Conservation (phyloP, 495 filamentous ascomycete species). For the Cenococcum geophilum region DNA sequence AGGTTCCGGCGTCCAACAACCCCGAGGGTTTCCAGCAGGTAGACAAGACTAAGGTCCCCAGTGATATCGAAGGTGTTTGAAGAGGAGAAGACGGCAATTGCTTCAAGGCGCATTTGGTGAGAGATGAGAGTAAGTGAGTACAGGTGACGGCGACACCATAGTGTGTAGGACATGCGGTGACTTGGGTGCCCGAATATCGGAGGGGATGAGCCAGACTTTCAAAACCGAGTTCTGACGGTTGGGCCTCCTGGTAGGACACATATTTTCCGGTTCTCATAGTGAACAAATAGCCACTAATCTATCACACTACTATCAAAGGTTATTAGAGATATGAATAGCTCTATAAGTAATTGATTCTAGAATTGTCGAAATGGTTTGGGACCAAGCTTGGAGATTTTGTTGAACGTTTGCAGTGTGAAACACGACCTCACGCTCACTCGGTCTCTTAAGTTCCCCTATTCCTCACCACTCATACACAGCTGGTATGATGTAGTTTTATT, state of each 20-base stretch:
- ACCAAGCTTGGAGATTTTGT: too few species aligned
- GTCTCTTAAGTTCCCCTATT: too few species aligned
- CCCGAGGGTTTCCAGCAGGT: neutral
- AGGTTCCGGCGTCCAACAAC: neutral
- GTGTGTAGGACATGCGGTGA: neutral
- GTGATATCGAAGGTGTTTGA: neutral
- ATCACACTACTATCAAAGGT: too few species aligned
- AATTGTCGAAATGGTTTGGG: too few species aligned
- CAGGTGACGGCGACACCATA: neutral
- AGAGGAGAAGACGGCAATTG: neutral
- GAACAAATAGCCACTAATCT: neutral
- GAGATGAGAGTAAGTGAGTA: neutral
- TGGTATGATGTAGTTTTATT: too few species aligned
- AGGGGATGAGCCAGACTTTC: neutral
- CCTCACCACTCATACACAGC: too few species aligned
- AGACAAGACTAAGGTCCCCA: neutral
- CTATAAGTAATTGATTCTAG: too few species aligned
- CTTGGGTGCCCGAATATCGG: neutral
- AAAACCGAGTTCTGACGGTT: neutral
- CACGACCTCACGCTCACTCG: too few species aligned
- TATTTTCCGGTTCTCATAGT: neutral
- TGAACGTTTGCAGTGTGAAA: too few species aligned
- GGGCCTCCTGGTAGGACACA: neutral
- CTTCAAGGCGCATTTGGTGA: neutral
- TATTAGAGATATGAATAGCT: too few species aligned